Base-by-base conservation (phyloP, 1,139 yeast genomes). In the Zhuliangozyma blackwelliae region DNA sequence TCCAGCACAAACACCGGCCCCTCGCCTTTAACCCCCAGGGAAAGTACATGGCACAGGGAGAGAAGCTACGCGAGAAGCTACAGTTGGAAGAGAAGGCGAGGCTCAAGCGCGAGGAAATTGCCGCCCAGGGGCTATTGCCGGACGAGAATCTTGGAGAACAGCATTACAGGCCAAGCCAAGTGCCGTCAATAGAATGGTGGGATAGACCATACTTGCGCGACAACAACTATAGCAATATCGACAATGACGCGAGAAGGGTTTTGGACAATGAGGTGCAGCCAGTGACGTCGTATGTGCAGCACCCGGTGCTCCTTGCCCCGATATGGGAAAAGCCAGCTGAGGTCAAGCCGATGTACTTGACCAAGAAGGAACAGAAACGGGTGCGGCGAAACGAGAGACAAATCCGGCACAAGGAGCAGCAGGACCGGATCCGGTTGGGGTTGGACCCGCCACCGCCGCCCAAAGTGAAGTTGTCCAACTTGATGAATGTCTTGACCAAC, bases 391-490 rank as follows among this genome's bases (percentile, higher is more conserved):
- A 83, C 43, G 82, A 77, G 30, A 65, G 97, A 39, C 78, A 80
- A 34, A 72, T 73, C 35, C 68, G 63, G 39, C 77, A 79, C 42
- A 80, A 82, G 50, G 92, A 82, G 34, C 72, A 75, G 43, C 96
- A 87, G 52, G 94, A 88, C 48, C 67, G 86, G 34, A 82, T 90
- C 23, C 74, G 80, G 43, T 63, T 87, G 5, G 98, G 98, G 0
- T 62, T 90, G 20, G 89, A 82, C 35, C 84, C 95, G 0, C 85
- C 95, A 2, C 97, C 96, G 0, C 83, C 84, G 6, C 96, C 97
- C 2, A 92, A 90, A 57, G 87, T 90, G 25, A 87, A 82, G 50
- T 64, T 88, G 36, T 77, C 82, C 32, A 92, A 90, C 54, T 70
- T 90, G 55, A 85, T 87, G 89, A 82, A 76, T 47, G 96, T 88